Percentiles rank a stretch among this genome's conserved stretches.
Conservation (phyloP, 1,139 yeast genomes). For the Sugiyamaella japonica region DNA sequence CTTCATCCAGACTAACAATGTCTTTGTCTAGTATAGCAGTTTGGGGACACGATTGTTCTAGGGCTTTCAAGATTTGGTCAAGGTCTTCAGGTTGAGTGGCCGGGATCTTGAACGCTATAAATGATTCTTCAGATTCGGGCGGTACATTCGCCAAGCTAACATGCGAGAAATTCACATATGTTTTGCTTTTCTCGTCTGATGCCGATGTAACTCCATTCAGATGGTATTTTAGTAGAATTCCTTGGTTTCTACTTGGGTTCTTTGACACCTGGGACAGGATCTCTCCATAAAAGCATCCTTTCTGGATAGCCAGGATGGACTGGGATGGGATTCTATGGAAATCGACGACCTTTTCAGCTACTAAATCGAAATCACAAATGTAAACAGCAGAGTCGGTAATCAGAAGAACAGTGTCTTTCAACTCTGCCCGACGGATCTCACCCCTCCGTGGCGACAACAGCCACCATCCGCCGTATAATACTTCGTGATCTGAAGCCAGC, state of each 20-base stretch:
- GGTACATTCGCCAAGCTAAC: neutral
- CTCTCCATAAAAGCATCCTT: conserved; percentile 29
- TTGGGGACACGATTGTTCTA: conserved; percentile 37
- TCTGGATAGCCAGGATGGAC: conserved; percentile 23
- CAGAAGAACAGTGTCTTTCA: conserved; percentile 28
- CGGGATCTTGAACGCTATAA: conserved; percentile 38
- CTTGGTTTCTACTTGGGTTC: conserved; percentile 27
- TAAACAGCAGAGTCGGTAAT: conserved; percentile 29
- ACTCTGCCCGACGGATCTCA: conserved; percentile 24
- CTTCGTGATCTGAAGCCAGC: conserved; percentile 25
- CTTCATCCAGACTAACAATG: conserved; percentile 40
- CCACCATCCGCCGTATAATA: conserved; percentile 31
- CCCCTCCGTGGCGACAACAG: conserved; percentile 25
- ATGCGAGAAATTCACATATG: neutral
- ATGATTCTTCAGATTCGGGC: neutral
- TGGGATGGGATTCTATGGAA: conserved; percentile 26
- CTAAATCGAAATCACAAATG: conserved; percentile 30
- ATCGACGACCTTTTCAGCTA: conserved; percentile 28
- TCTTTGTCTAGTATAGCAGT: conserved; percentile 34
- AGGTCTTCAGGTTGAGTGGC: conserved; percentile 27
- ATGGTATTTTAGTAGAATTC: conserved; percentile 29
- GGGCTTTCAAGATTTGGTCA: conserved; percentile 32
- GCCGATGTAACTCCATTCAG: conserved; percentile 18
- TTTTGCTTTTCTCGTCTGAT: conserved; percentile 10
- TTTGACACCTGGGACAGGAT: conserved; percentile 35